phyloP scores from a whole-genome alignment of 164 flowering plant species.

The Euptelea pleiosperma region DNA sequence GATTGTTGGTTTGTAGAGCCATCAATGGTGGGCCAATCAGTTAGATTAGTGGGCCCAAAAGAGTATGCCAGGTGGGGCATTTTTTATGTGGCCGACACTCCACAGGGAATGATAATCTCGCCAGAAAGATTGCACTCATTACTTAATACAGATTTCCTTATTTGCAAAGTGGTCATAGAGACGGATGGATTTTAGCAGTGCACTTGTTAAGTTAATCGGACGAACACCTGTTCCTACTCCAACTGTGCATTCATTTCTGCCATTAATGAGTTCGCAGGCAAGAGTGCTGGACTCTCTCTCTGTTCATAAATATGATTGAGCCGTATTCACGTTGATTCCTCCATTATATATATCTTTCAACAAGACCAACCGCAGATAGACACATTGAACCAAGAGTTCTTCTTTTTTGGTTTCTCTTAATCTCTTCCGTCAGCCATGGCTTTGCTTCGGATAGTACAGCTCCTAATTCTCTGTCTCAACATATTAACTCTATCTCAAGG shows the following conservation, averaged over 20 bases:
- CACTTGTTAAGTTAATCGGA: too few species aligned
- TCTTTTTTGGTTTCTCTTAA: constrained; percentile 2
- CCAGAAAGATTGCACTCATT: too few species aligned
- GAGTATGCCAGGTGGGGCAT: too few species aligned
- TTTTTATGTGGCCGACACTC: too few species aligned
- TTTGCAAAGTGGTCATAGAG: too few species aligned
- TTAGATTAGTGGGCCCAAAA: too few species aligned
- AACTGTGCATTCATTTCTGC: constrained; percentile 26
- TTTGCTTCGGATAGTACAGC: constrained; percentile 22
- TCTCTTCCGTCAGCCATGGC: constrained; percentile 6
- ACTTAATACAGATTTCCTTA: too few species aligned
- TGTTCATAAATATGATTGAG: not conserved
- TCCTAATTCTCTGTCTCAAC: constrained; percentile 30
- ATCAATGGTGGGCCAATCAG: too few species aligned
- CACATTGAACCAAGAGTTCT: constrained; percentile 34
- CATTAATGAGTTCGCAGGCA: constrained; percentile 23
- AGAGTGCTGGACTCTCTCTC: too few species aligned
- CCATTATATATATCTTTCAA: constrained; percentile 27
- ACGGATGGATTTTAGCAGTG: too few species aligned
- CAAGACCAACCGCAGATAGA: constrained; percentile 48
- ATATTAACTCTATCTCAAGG: constrained; percentile 32
- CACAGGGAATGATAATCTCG: too few species aligned
- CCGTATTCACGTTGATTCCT: not conserved
- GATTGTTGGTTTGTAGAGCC: too few species aligned
- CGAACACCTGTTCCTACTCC: constrained; percentile 20